Conservation (phyloP, 2,329 filamentous ascomycete species). For the Fusarium pseudograminearum region DNA sequence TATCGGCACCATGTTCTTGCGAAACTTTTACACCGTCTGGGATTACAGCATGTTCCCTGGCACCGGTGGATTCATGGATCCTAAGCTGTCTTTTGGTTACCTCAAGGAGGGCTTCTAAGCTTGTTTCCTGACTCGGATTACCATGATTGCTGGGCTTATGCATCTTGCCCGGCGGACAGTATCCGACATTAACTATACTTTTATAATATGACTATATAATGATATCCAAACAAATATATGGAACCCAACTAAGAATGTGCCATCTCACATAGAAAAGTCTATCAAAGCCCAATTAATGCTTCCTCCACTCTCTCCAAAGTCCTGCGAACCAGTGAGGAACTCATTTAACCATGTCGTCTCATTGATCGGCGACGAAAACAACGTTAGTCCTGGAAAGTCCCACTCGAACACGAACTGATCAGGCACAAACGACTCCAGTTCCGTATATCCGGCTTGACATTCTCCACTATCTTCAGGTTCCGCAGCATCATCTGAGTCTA, state of each 20-base stretch:
- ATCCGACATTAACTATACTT: not conserved
- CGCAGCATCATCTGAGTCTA: not conserved
- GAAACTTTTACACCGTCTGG: conserved; percentile 52
- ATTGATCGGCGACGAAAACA: conserved; percentile 17
- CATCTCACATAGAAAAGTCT: conserved; percentile 8
- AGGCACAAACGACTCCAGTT: conserved; percentile 16
- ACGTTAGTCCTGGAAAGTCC: conserved; percentile 15
- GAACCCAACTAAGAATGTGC: not conserved
- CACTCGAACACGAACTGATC: conserved; percentile 29
- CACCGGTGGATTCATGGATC: not conserved
- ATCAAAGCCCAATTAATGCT: conserved; percentile 25
- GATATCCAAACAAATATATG: not conserved
- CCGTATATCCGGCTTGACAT: not conserved
- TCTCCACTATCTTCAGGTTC: not conserved
- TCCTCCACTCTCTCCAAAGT: conserved; percentile 15
- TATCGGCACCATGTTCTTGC: conserved; percentile 48
- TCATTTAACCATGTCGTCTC: conserved; percentile 17
- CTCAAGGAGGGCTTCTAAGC: conserved; percentile 32
- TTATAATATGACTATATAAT: not conserved
- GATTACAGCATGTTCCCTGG: conserved; percentile 46
- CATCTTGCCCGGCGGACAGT: no score
- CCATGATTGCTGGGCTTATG: not conserved
- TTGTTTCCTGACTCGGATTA: not conserved
- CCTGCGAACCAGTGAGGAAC: conserved; percentile 4
- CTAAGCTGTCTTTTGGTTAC: conserved; percentile 42